Percentiles rank a stretch among this genome's conserved stretches.
Evolutionary conservation across 2,329 filamentous ascomycete genomes (phyloP).

Genomic region (Trichoderma sp.): DNA sequence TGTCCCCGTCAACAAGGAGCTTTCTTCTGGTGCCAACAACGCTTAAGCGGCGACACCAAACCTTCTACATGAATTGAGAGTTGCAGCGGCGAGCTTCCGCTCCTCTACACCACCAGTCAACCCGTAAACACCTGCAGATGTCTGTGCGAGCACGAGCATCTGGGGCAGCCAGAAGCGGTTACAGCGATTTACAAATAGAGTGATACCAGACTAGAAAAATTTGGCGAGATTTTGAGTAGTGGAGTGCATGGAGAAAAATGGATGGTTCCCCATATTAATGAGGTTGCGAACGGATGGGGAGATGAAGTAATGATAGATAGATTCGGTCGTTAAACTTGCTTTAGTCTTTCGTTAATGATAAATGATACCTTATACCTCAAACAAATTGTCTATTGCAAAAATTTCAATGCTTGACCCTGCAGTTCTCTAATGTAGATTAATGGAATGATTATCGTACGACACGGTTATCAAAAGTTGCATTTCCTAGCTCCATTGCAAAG

Average conservation of each 20-base stretch:
- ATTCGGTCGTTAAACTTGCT: slow-evolving; percentile 19
- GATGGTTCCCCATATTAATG: slow-evolving; percentile 14
- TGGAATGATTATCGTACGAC: slow-evolving; percentile 16
- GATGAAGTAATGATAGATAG: slow-evolving; percentile 17
- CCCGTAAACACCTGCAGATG: neutral
- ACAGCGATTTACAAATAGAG: slow-evolving; percentile 1
- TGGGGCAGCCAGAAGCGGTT: neutral
- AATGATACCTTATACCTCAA: slow-evolving; percentile 18
- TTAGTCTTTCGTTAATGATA: slow-evolving; percentile 22
- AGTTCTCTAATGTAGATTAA: neutral
- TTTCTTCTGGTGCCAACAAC: slow-evolving; percentile 3
- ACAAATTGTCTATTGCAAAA: neutral
- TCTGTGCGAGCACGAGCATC: slow-evolving; percentile 8
- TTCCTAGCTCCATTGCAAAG: neutral
- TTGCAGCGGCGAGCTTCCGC: neutral
- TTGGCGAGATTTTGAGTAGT: neutral
- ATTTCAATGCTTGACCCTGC: neutral
- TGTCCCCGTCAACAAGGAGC: slow-evolving; percentile 18
- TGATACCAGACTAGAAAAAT: slow-evolving; percentile 9
- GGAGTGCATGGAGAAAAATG: neutral
- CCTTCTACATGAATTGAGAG: neutral
- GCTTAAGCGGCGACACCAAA: neutral
- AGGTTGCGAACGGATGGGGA: slow-evolving; percentile 10
- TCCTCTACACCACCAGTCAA: slow-evolving; percentile 7
- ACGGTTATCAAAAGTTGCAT: neutral